phyloP scores from a whole-genome alignment of 1,284 basidiomycete species.

The Tilletia caries region DNA sequence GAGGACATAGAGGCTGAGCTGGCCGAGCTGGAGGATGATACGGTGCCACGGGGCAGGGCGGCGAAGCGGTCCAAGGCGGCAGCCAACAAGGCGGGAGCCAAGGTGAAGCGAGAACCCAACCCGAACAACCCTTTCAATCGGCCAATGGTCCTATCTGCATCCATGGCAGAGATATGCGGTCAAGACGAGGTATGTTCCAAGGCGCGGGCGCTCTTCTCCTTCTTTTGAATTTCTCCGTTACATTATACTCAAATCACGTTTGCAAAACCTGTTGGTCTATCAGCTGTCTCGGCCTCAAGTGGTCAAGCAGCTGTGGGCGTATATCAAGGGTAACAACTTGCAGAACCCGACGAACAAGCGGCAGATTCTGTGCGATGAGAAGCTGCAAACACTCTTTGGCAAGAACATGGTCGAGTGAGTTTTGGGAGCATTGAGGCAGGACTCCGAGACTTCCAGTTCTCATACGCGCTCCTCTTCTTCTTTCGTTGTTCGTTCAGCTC shows the following conservation, averaged over 20 bases:
- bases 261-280: no score
- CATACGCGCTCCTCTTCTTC: background rate
- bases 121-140: constrained; percentile 52
- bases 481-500: constrained; percentile 27
- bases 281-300: constrained; percentile 78
- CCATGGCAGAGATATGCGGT: constrained; percentile 50
- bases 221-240: background rate
- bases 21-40: constrained; percentile 17
- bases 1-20: constrained; percentile 28
- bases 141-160: constrained; percentile 41
- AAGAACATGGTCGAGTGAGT: constrained; percentile 67
- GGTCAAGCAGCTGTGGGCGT: constrained; percentile 78
- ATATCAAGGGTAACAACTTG: constrained; percentile 72
- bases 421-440: no score
- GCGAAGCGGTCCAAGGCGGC: constrained; percentile 43
- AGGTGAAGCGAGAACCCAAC: constrained; percentile 42
- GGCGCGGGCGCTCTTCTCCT: background rate
- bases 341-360: constrained; percentile 70
- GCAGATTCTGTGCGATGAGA: constrained; percentile 75
- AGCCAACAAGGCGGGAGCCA: constrained; percentile 21
- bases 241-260: no score
- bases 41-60: constrained; percentile 9
- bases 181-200: constrained; percentile 42
- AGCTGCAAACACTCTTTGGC: constrained; percentile 68
- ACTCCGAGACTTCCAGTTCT: no score